phyloP scores from a whole-genome alignment of 192 early-diverging fungal genomes.

The Umbelopsis vinacea region DNA sequence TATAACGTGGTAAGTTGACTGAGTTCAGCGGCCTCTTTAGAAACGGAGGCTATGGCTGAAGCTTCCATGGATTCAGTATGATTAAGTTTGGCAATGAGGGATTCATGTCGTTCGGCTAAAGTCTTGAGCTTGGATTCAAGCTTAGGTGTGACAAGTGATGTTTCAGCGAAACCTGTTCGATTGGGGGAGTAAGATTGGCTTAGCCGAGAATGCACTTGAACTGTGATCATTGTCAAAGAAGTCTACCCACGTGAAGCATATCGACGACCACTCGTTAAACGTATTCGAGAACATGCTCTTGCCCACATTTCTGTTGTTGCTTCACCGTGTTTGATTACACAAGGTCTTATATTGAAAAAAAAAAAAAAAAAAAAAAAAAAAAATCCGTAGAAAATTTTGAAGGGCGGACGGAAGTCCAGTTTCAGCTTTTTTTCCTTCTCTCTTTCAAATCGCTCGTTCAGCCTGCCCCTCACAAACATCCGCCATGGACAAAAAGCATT shows the following conservation, averaged over 20 bases:
- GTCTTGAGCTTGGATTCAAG: constrained; percentile 29
- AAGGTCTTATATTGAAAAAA: neutral
- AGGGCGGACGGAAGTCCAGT: neutral
- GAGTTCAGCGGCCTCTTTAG: constrained; percentile 27
- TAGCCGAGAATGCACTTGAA: neutral
- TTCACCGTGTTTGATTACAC: neutral
- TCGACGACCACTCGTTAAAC: neutral
- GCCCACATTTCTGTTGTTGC: neutral
- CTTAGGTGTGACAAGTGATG: constrained; percentile 33
- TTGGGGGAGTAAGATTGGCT: neutral
- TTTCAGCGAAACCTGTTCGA: neutral
- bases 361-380: too few relatives aligned
- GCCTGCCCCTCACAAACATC: neutral
- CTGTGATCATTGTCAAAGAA: neutral
- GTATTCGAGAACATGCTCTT: neutral
- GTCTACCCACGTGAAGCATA: constrained; percentile 1
- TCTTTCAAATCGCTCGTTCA: neutral
- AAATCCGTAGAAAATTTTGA: constrained; percentile 3
- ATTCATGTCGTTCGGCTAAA: constrained; percentile 31
- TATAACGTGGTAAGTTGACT: constrained; percentile 27
- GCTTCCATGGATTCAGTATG: constrained; percentile 21
- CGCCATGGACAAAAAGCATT: constrained; percentile 20
- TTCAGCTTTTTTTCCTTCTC: neutral
- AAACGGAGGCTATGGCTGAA: constrained; percentile 20
- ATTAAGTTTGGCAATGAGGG: constrained; percentile 29